Conservation (phyloP, 768 basidiomycete species). For the Pholiota molesta region DNA sequence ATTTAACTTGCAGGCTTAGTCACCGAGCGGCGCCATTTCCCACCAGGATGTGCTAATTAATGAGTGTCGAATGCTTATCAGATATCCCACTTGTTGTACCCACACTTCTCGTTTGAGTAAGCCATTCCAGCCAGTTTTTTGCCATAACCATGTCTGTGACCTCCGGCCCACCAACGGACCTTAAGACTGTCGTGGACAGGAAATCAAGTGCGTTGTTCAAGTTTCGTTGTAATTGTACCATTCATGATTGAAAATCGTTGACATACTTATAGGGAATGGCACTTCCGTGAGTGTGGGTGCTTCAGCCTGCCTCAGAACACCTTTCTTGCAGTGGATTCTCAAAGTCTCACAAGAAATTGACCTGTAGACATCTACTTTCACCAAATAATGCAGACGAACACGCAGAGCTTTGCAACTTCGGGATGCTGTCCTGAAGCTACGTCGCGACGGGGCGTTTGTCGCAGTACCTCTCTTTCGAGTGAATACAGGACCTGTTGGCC, state of each 20-base stretch:
- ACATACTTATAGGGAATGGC: constrained; percentile 70
- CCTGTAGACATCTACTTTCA: constrained; percentile 78
- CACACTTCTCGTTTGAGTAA: background rate
- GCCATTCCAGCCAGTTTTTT: background rate
- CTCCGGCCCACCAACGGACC: constrained; percentile 39
- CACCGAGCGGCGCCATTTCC: background rate
- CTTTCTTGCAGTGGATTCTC: background rate
- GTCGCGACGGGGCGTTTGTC: constrained; percentile 77
- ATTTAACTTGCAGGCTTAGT: background rate
- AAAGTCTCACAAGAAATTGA: background rate
- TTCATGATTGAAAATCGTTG: background rate
- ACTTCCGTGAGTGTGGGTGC: constrained; percentile 60
- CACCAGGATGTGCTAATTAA: background rate
- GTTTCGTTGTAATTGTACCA: background rate
- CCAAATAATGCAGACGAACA: constrained; percentile 66
- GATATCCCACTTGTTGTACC: background rate
- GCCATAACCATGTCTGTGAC: constrained; percentile 6
- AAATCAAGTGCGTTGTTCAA: constrained; percentile 56
- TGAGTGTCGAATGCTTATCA: background rate
- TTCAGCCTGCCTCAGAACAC: background rate
- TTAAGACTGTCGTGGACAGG: constrained; percentile 60
- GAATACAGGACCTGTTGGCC: constrained; percentile 68
- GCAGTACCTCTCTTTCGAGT: constrained; percentile 78
- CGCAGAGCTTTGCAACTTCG: constrained; percentile 66
- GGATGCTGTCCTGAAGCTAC: constrained; percentile 70